A percentile compares a stretch with the other conserved stretches of the same genome.
phyloP scores from a whole-genome alignment of 495 filamentous ascomycete genomes.

The Lasiosphaeris hirsuta region DNA sequence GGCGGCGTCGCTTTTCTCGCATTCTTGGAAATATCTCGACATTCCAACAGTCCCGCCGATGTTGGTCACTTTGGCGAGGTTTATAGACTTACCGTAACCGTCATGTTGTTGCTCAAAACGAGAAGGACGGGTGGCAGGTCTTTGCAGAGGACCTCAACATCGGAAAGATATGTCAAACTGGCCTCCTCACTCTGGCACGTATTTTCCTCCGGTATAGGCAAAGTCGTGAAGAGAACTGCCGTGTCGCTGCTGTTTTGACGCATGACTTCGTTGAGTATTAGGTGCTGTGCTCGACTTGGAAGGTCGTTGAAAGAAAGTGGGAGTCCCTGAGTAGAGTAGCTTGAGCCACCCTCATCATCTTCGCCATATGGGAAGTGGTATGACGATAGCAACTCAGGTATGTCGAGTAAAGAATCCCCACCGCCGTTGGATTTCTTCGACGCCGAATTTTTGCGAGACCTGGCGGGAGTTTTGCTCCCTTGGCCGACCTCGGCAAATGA shows the following conservation, averaged over 20 bases:
- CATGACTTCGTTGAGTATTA: slow-evolving; percentile 85
- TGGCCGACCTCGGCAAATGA: slow-evolving; percentile 55
- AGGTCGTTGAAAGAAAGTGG: slow-evolving; percentile 83
- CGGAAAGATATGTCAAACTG: slow-evolving; percentile 67
- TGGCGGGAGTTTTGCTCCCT: slow-evolving; percentile 19
- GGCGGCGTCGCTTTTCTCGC: no score
- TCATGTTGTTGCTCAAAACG: slow-evolving; percentile 89
- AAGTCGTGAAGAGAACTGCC: slow-evolving; percentile 76
- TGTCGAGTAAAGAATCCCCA: slow-evolving; percentile 31
- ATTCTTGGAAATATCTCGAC: no score
- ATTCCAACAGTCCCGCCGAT: no score
- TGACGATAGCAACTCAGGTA: slow-evolving; percentile 34
- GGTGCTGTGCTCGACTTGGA: slow-evolving; percentile 75
- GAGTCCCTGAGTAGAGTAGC: slow-evolving; percentile 58
- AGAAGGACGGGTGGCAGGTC: slow-evolving; percentile 66
- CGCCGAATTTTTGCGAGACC: slow-evolving; percentile 31
- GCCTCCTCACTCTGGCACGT: slow-evolving; percentile 66
- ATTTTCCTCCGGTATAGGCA: slow-evolving; percentile 74
- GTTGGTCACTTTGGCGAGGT: not conserved
- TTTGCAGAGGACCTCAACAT: slow-evolving; percentile 72
- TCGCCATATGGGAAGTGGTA: slow-evolving; percentile 24
- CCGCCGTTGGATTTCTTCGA: slow-evolving; percentile 18
- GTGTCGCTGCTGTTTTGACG: slow-evolving; percentile 64
- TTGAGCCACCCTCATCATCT: slow-evolving; percentile 45
- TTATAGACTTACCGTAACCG: slow-evolving; percentile 78